These are phyloP conservation scores for Cystobasidiaceae sp. DNA, from an alignment of 1,284 basidiomycete genomes.

Conservation along the genomic window DNA sequence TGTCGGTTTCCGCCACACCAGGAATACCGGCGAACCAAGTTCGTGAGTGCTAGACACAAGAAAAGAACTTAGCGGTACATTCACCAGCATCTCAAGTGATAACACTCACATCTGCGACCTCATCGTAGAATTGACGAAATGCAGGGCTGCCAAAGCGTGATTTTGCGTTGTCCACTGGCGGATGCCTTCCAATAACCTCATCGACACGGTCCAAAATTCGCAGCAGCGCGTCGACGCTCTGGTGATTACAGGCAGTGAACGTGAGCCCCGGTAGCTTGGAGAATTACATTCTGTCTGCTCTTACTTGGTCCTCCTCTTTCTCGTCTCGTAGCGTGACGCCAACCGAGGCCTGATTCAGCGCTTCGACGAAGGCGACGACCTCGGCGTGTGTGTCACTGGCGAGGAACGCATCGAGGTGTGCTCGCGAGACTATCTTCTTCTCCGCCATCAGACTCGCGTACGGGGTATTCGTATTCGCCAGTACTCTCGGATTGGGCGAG, in stretches of 20 bases:
- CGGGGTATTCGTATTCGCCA: no score
- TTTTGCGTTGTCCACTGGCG: slow-evolving; percentile 81
- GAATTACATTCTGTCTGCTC: slow-evolving; percentile 44
- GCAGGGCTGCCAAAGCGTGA: slow-evolving; percentile 97
- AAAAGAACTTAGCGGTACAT: background rate
- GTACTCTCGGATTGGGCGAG: no score
- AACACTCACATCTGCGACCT: slow-evolving; percentile 61
- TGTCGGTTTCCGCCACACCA: slow-evolving; percentile 56
- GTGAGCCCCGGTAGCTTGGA: no score
- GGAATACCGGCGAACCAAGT: slow-evolving; percentile 56
- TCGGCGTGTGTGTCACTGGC: slow-evolving; percentile 64
- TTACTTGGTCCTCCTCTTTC: slow-evolving; percentile 57
- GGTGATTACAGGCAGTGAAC: no score
- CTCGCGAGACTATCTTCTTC: slow-evolving; percentile 74
- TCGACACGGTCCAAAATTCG: slow-evolving; percentile 63
- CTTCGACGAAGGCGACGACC: slow-evolving; percentile 67
- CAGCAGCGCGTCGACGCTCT: slow-evolving; percentile 64
- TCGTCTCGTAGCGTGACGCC: slow-evolving; percentile 70
- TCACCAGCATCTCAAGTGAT: background rate
- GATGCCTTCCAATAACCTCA: slow-evolving; percentile 61
- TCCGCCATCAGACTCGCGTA: no score
- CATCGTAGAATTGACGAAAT: slow-evolving; percentile 85
- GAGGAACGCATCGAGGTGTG: slow-evolving; percentile 79
- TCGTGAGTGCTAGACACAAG: slow-evolving; percentile 42
- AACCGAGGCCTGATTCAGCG: slow-evolving; percentile 69